Evolutionary conservation across 164 flowering plant species (phyloP).

Genomic region (Euptelea pleiosperma): DNA sequence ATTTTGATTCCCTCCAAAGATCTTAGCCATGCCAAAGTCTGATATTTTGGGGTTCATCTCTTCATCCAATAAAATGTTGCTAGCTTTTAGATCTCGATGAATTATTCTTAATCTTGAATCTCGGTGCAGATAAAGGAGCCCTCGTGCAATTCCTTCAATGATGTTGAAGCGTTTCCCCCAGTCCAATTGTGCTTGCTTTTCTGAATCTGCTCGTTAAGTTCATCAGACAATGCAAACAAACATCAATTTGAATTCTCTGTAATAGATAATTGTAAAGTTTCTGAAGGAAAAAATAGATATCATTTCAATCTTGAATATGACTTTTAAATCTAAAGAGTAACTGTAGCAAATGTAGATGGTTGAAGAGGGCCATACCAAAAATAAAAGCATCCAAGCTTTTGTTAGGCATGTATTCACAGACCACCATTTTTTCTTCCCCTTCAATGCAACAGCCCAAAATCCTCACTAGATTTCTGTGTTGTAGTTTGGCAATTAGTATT

Average conservation of each 20-base stretch:
- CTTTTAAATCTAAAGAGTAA: background rate
- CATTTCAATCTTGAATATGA: no score
- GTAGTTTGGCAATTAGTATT: slow-evolving; percentile 58
- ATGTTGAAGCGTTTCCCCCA: slow-evolving; percentile 61
- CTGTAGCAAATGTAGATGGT: background rate
- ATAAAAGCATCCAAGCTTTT: slow-evolving; percentile 64
- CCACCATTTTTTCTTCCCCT: slow-evolving; percentile 62
- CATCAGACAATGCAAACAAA: slow-evolving; percentile 7
- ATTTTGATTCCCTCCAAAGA: slow-evolving; percentile 21
- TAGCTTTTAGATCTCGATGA: slow-evolving; percentile 71
- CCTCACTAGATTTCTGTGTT: slow-evolving; percentile 72
- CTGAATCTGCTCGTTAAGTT: slow-evolving; percentile 30
- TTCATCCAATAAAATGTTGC: slow-evolving; percentile 67
- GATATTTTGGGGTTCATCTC: slow-evolving; percentile 83
- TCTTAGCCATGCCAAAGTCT: slow-evolving; percentile 80
- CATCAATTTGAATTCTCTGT: background rate
- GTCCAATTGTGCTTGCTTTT: slow-evolving; percentile 35
- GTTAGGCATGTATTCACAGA: slow-evolving; percentile 80
- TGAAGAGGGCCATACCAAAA: slow-evolving; percentile 34
- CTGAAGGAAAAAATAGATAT: no score
- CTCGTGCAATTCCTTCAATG: slow-evolving; percentile 74
- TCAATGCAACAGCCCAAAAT: slow-evolving; percentile 63
- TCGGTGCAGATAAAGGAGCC: slow-evolving; percentile 76
- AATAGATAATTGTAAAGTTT: no score
- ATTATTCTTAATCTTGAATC: slow-evolving; percentile 76